phyloP scores from a whole-genome alignment of 371 early-diverging fungal genomes.

The Mortierella sp. region DNA sequence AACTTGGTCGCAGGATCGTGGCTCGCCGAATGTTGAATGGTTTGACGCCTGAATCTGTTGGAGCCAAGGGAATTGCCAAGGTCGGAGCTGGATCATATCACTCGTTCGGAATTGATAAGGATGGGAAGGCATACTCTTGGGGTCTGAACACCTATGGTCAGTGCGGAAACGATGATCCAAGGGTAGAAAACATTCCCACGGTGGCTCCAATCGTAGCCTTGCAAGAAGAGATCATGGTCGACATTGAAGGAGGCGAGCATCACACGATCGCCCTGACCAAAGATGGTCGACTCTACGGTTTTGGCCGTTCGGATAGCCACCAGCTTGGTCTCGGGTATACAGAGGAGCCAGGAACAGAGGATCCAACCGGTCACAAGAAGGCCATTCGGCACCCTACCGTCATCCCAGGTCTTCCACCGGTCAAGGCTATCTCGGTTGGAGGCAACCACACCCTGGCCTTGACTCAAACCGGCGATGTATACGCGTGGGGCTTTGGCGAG shows the following conservation, averaged over 20 bases:
- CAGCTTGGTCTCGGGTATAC: conserved; percentile 90
- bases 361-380: conserved; percentile 59
- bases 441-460: conserved; percentile 89
- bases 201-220: conserved; percentile 64
- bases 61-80: conserved; percentile 65
- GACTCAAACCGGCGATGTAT: conserved; percentile 74
- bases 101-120: conserved; percentile 80
- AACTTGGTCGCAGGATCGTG: conserved; percentile 88
- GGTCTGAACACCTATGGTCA: conserved; percentile 98
- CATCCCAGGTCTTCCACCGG: conserved; percentile 58
- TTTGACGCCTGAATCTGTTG: conserved; percentile 66
- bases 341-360: conserved; percentile 53
- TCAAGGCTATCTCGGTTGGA: conserved; percentile 82
- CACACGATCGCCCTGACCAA: conserved; percentile 83
- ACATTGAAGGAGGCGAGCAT: conserved; percentile 90
- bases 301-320: conserved; percentile 91
- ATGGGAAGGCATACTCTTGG: conserved; percentile 82
- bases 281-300: conserved; percentile 80
- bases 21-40: conserved; percentile 73
- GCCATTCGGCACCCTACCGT: conserved; percentile 69
- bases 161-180: conserved; percentile 74
- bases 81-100: conserved; percentile 91
- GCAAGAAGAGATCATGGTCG: conserved; percentile 51
- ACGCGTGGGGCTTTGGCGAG: conserved; percentile 94
- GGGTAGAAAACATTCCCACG: conserved; percentile 53